These are phyloP conservation scores for Eimeria sp. DNA, from an alignment of 169 alveolate species.

Conservation along the genomic window DNA sequence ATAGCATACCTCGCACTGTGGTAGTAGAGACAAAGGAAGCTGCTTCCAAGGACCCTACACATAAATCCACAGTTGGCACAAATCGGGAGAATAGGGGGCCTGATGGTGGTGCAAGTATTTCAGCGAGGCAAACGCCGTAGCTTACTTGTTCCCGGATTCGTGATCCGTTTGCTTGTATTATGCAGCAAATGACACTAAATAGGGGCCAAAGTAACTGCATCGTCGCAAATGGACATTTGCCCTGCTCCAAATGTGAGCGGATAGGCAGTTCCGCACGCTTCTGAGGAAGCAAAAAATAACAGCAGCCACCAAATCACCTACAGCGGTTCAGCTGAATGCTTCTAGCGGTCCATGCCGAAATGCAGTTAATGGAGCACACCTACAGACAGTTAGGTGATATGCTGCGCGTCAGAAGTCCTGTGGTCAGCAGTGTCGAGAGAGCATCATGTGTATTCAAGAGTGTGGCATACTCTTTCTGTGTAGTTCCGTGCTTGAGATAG, in stretches of 20 bases:
- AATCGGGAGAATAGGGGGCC: background rate
- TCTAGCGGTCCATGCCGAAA: background rate
- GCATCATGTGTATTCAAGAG: background rate
- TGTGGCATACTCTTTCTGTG: background rate
- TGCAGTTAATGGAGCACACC: background rate
- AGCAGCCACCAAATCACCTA: background rate
- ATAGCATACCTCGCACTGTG: slow-evolving; percentile 31
- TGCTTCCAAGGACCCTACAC: background rate
- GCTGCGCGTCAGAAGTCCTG: background rate
- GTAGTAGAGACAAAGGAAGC: background rate
- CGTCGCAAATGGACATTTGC: slow-evolving; percentile 20
- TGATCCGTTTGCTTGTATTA: background rate
- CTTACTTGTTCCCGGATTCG: background rate
- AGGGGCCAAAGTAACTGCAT: background rate
- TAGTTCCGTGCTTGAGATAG: background rate
- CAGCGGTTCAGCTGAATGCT: background rate
- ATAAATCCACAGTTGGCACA: background rate
- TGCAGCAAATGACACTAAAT: background rate
- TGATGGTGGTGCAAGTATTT: background rate
- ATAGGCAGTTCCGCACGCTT: background rate
- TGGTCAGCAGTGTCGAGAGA: background rate
- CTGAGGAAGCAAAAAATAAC: background rate
- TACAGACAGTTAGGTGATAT: background rate
- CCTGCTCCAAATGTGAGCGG: background rate
- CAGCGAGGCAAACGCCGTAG: background rate